Evolutionary conservation across 129 eudicot genomes (phyloP).

Genomic region (Saposhnikovia divaricata): DNA sequence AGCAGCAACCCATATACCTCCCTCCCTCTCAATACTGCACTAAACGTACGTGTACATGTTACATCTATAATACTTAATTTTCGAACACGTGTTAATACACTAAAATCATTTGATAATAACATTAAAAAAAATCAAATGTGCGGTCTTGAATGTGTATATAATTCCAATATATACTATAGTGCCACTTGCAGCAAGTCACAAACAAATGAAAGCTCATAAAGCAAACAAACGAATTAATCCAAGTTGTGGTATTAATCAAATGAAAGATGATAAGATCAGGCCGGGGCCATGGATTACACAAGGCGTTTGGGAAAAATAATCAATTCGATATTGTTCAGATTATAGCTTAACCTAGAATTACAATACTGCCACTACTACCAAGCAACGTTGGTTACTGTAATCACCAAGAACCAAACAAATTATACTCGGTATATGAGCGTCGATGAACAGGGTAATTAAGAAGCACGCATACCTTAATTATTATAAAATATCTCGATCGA

Average conservation of each 20-base stretch:
- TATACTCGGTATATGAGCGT: background rate
- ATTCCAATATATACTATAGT: background rate
- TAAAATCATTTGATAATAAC: background rate
- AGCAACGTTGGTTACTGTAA: no score
- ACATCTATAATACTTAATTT: no score
- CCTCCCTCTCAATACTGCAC: background rate
- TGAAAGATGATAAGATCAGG: background rate
- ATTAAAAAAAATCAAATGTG: background rate
- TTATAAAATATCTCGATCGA: background rate
- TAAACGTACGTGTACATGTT: no score
- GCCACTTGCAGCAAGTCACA: background rate
- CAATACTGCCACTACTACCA: background rate
- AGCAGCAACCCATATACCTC: background rate
- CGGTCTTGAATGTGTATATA: background rate
- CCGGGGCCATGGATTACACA: background rate
- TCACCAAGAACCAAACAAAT: background rate
- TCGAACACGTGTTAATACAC: background rate
- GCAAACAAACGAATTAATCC: background rate
- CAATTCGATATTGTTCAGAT: background rate
- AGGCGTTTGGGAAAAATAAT: background rate
- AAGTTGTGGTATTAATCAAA: background rate
- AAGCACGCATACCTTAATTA: background rate
- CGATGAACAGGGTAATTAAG: background rate
- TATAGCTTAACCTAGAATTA: background rate
- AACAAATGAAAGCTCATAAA: background rate